These are phyloP conservation scores for Durotheca rogersii DNA, from an alignment of 495 filamentous ascomycete species.

Conservation along the genomic window DNA sequence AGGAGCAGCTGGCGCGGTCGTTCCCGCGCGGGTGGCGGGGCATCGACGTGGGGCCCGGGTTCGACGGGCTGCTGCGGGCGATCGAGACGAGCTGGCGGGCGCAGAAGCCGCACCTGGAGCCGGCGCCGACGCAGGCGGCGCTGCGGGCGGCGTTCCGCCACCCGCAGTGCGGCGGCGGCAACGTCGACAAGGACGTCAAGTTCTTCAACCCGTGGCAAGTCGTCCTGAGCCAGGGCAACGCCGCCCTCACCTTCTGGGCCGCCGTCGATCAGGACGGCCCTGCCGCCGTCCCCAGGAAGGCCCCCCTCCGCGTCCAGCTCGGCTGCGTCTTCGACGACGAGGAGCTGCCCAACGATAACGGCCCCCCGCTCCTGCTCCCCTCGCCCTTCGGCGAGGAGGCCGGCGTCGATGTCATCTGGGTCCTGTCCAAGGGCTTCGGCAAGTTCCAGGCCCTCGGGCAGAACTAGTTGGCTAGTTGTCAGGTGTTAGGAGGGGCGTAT, in stretches of 20 bases:
- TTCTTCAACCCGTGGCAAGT: not conserved
- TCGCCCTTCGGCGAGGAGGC: not conserved
- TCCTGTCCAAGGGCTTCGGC: too few relatives aligned
- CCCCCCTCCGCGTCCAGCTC: not conserved
- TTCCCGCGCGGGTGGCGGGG: not conserved
- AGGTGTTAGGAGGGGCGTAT: too few relatives aligned
- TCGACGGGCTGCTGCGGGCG: not conserved
- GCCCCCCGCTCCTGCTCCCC: not conserved
- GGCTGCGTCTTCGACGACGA: not conserved
- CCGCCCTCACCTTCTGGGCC: not conserved
- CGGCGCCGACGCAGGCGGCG: not conserved
- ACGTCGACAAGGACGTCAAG: slow-evolving; percentile 9
- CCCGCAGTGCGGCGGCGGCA: slow-evolving; percentile 18
- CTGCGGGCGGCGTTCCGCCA: not conserved
- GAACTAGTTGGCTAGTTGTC: too few relatives aligned
- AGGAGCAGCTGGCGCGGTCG: not conserved
- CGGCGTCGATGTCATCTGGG: not conserved
- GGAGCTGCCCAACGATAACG: not conserved
- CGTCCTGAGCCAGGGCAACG: not conserved
- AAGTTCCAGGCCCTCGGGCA: too few relatives aligned
- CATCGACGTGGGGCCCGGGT: not conserved
- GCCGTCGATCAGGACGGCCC: not conserved
- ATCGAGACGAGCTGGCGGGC: not conserved
- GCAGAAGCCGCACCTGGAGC: not conserved
- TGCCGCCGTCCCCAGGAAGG: too few relatives aligned